Base-by-base conservation (phyloP, 768 basidiomycete species). In the Sarcomyxa edulis region DNA sequence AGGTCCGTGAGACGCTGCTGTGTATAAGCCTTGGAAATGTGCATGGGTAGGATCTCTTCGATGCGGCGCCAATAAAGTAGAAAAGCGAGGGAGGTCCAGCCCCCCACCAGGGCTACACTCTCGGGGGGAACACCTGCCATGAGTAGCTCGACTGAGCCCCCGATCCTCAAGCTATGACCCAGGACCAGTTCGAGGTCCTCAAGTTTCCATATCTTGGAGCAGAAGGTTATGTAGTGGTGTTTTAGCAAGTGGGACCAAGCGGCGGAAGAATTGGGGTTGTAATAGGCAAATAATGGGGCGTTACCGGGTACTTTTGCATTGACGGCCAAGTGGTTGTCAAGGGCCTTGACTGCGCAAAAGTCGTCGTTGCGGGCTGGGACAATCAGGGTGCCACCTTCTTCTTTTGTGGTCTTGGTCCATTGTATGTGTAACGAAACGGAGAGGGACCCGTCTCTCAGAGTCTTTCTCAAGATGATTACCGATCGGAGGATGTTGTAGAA, bases 161-260 rank as follows among this genome's bases (percentile, higher is more conserved):
- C 61, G 36, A 66, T 66, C 8, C 54, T 45, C 36, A 64, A 64
- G 34, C 52, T 51, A 35, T 66, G 60, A 1, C 60, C 64, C 1
- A 37, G 18, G 7, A 54, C 35, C 7, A 18, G 23, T 1, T 35
- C 39, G 3, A 59, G 45, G 8, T 30, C 24, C 2, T 28, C 20
- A 1, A 16, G 2, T 3, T 10, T 14, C 49, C 48, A 51, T 26
- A 51, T 42, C 6, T 31, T 19, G 1, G 43, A 43, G 42, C 52
- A 54, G 20, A 24, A 32, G 1, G 8, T 6, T 3, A 53, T 36
- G 26, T 51, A 53, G 3, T 27, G 33, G 16, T 33, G 21, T 27
- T 45, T 46, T 5, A 19, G 31, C 14, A 44, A 26, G 3, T 39
- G 39, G 9, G 23, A 33, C 44, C 40, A 50, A n/a, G n/a, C n/a